Base-by-base conservation (phyloP, 2,329 filamentous ascomycete genomes). In the Xylariaceae sp. region DNA sequence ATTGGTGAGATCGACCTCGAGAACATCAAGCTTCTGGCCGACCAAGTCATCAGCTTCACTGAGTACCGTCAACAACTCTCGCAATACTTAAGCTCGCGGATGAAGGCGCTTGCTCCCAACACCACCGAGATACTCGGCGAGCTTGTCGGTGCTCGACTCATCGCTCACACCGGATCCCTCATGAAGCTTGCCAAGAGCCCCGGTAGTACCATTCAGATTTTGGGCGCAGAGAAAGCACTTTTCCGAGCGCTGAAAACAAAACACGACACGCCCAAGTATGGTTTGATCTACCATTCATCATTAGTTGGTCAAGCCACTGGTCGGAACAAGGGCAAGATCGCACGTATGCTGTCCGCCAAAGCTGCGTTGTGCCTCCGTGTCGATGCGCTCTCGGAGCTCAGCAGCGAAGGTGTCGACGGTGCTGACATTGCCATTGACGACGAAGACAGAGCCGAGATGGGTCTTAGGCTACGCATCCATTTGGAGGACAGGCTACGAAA, bases 291-390 rank as follows among this genome's bases (percentile, higher is more conserved):
- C 76, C 89, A 96, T 73, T 88, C 89, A 45, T 94, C 90, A 28
- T 83, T 99, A 42, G 95, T 99, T 60, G 95, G 94, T 42, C 94
- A 99, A 76, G 94, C 94, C 31, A 96, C 90, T 17, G 94, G 94
- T 66, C 93, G 90, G 79, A 97, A 97, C 80, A 99, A 99, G 86
- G 94, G 94, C 65, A 99, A 99, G 81, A 96, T 99, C 68, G 94
- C 94, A 40, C 90, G 94, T 81, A 91, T 96, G 79, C 82, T 99
- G 56, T 89, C 94, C 45, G 88, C 93, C 62, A 97, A 97, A 80
- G 86, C 93, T 43, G 90, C 94, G 22, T 83, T 99, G 46, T 92
- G 92, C 79, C 80, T 97, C 45, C 91, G 94, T 74, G 89, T 96
- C 45, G 94, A 99, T 72, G 90, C 94, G 28, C 81, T 95, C 42